Percentiles rank a stretch among this genome's conserved stretches.
These are phyloP conservation scores for Dissophora ornata DNA, from an alignment of 192 early-diverging fungal genomes.

Conservation along the genomic window DNA sequence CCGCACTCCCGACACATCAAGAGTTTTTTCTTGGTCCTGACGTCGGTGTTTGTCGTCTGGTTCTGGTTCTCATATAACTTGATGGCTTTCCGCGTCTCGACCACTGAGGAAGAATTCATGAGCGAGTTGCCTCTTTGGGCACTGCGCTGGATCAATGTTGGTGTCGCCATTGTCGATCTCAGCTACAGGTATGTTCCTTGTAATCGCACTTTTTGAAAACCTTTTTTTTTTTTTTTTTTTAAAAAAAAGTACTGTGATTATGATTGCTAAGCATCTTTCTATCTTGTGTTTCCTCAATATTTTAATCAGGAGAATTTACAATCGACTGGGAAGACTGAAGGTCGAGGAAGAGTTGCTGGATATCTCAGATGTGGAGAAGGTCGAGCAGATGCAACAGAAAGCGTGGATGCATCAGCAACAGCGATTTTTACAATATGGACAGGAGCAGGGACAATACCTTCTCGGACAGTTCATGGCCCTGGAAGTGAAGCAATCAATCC, in stretches of 20 bases:
- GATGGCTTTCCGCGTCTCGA: conserved; percentile 58
- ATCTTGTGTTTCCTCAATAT: neutral
- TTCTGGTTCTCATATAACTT: conserved; percentile 71
- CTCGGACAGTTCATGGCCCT: conserved; percentile 45
- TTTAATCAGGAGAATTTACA: conserved; percentile 31
- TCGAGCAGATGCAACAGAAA: conserved; percentile 46
- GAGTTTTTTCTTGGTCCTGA: conserved; percentile 53
- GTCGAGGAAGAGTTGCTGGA: conserved; percentile 52
- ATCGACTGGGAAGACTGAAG: conserved; percentile 42
- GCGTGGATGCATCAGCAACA: conserved; percentile 48
- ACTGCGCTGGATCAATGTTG: conserved; percentile 66
- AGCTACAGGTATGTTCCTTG: conserved; percentile 35
- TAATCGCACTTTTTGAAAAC: no score
- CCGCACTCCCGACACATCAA: conserved; percentile 51
- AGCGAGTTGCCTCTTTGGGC: conserved; percentile 66
- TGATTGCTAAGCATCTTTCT: no score
- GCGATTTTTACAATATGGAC: conserved; percentile 38
- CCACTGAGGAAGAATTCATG: conserved; percentile 61
- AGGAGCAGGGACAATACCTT: conserved; percentile 46
- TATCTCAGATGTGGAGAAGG: conserved; percentile 51
- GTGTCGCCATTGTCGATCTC: conserved; percentile 64
- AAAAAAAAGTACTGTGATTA: no score
- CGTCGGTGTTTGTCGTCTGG: conserved; percentile 55
- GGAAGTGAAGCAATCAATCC: conserved; percentile 40
- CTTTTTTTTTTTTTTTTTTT: neutral